These are phyloP conservation scores for Cryptosporidium canis DNA, from an alignment of 169 alveolate species.

Conservation along the genomic window DNA sequence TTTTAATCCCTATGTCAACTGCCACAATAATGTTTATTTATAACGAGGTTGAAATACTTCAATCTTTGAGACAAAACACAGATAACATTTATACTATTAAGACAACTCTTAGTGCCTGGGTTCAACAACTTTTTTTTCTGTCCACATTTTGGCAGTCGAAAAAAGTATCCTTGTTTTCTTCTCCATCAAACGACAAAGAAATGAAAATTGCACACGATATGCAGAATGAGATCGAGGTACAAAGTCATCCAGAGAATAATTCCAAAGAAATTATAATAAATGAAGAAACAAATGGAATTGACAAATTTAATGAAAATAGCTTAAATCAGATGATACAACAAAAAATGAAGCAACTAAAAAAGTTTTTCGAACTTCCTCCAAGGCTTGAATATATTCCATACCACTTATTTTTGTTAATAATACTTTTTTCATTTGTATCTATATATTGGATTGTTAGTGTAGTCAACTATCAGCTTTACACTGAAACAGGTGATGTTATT, in stretches of 20 bases:
- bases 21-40: conserved; percentile 62
- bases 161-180: conserved; percentile 1
- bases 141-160: conserved; percentile 67
- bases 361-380: conserved; percentile 48
- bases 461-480: not conserved
- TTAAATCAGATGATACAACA: not conserved
- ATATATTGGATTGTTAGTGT: conserved; percentile 23
- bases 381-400: conserved; percentile 66
- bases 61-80: conserved; percentile 51
- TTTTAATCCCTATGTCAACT: conserved; percentile 42
- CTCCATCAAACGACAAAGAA: not conserved
- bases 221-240: conserved; percentile 27
- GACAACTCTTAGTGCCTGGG: conserved; percentile 45
- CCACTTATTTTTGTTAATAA: conserved; percentile 19
- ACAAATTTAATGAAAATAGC: not conserved
- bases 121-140: conserved; percentile 65
- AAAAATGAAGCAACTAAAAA: not conserved
- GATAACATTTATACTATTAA: conserved; percentile 63
- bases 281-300: not conserved
- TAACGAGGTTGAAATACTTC: conserved; percentile 58
- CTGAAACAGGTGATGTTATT: conserved; percentile 21
- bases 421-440: conserved; percentile 7
- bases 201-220: not conserved
- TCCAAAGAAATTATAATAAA: not conserved
- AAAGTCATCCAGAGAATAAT: not conserved